These are phyloP conservation scores for Prunus fruticosa DNA, from an alignment of 306 rosid genomes.

Conservation along the genomic window DNA sequence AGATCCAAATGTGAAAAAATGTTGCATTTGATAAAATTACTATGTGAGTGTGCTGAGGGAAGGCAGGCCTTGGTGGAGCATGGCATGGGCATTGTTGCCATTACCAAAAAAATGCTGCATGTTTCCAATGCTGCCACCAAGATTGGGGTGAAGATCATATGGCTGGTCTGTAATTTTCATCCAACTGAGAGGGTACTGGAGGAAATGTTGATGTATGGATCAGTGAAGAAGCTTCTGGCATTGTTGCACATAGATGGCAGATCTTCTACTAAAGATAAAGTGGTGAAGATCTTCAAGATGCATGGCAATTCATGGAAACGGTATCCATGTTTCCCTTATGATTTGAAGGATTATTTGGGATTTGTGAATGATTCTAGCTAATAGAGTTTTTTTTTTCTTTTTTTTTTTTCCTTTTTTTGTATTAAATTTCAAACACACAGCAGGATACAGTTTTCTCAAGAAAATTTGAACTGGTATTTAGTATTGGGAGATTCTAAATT, in stretches of 20 bases:
- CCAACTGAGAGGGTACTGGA: conserved; percentile 42
- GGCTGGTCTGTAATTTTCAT: conserved; percentile 34
- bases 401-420: background rate
- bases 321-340: conserved; percentile 44
- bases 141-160: conserved; percentile 44
- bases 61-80: conserved; percentile 50
- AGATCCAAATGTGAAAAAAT: conserved; percentile 40
- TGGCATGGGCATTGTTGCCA: conserved; percentile 41
- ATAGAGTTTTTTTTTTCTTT: background rate
- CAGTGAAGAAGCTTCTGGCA: conserved; percentile 49
- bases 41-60: conserved; percentile 55
- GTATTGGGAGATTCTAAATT: background rate
- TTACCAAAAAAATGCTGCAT: conserved; percentile 35
- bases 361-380: conserved; percentile 7
- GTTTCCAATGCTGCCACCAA: conserved; percentile 39
- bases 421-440: background rate
- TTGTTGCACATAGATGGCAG: conserved; percentile 41
- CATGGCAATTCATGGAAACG: conserved; percentile 48
- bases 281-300: conserved; percentile 43
- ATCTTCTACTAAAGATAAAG: conserved; percentile 39
- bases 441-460: background rate
- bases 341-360: conserved; percentile 35
- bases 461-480: background rate
- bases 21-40: conserved; percentile 27
- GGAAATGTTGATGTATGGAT: conserved; percentile 49